Evolutionary conservation across 257 asterid species (phyloP), one percentile per base, ranked within the genome.

Genomic region (Solanum etuberosum): DNA sequence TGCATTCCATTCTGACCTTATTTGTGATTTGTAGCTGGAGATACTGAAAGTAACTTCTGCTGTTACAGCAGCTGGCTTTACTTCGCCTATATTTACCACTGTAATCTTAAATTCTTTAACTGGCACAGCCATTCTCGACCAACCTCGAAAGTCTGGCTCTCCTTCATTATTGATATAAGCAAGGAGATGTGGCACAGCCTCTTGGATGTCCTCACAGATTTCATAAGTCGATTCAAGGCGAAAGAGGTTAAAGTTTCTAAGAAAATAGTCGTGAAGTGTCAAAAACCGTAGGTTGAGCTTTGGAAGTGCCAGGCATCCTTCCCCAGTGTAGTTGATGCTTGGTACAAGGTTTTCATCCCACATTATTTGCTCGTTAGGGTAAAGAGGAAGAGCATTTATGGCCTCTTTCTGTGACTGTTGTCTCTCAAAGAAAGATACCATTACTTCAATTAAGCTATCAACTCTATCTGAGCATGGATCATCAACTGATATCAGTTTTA

Each of bases 341-440:
- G 99, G 99, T 73, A 97, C 99, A 86, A 97, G 99, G 91, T 99
- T 97, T 90, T 94, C 99, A 89, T 97, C 99, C 99, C 99, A 97
- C 99, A 97, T 95, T 92, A 95, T 92, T 86, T 94, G 94, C 91
- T 97, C 99, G 87, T 97, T 95, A 42, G 99, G 99, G 86, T 97
- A 97, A 31, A 97, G 95, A 35, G 99, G 99, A 86, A 97, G 99
- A 38, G 99, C 94, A 90, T 97, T 97, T 88, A 97, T 97, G 21
- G 99, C 98, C 93, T 97, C 99, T 90, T 93, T 95, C 89, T 97
- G 99, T 77, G 99, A 95, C 87, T 94, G 98, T 82, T 94, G 98
- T 90, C 94, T 95, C 93, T 94, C 98, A 88, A 97, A 97, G 90
- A 94, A 95, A 7, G 99, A 93, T 82, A 97, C 95, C 97, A 95